phyloP scores from a whole-genome alignment of 2,329 filamentous ascomycete genomes.

The Biscogniauxia mediterranea region DNA sequence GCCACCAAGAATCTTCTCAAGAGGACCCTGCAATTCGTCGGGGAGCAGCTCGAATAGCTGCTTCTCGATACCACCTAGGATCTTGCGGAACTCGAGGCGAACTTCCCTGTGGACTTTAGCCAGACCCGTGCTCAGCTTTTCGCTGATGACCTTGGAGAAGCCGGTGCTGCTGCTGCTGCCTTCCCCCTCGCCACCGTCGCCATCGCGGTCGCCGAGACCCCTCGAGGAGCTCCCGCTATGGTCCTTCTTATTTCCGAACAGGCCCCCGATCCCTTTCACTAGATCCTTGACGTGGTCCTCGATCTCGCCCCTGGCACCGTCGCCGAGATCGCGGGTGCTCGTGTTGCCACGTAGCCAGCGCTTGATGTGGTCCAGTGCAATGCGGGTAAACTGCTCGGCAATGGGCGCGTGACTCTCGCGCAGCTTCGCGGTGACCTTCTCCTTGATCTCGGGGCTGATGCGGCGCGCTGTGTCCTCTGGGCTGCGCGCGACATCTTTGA shows the following conservation, averaged over 20 bases:
- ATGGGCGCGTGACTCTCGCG: slow-evolving; percentile 42
- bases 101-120: slow-evolving; percentile 44
- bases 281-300: slow-evolving; percentile 44
- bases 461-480: slow-evolving; percentile 45
- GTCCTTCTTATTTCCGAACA: slow-evolving; percentile 40
- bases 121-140: slow-evolving; percentile 45
- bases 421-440: slow-evolving; percentile 40
- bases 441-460: slow-evolving; percentile 48
- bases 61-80: slow-evolving; percentile 44
- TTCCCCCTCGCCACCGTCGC: slow-evolving; percentile 23
- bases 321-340: slow-evolving; percentile 30
- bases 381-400: slow-evolving; percentile 45
- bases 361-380: slow-evolving; percentile 47
- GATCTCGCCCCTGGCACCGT: slow-evolving; percentile 44
- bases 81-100: slow-evolving; percentile 44
- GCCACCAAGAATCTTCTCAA: slow-evolving; percentile 46
- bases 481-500: slow-evolving; percentile 44
- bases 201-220: slow-evolving; percentile 25
- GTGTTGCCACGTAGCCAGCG: slow-evolving; percentile 30
- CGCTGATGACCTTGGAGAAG: slow-evolving; percentile 46
- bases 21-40: slow-evolving; percentile 41
- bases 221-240: slow-evolving; percentile 28
- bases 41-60: slow-evolving; percentile 45
- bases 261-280: slow-evolving; percentile 42
- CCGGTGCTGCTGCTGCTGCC: slow-evolving; percentile 33